Base-by-base conservation (phyloP, 129 eudicot species). In the Lactuca saligna region DNA sequence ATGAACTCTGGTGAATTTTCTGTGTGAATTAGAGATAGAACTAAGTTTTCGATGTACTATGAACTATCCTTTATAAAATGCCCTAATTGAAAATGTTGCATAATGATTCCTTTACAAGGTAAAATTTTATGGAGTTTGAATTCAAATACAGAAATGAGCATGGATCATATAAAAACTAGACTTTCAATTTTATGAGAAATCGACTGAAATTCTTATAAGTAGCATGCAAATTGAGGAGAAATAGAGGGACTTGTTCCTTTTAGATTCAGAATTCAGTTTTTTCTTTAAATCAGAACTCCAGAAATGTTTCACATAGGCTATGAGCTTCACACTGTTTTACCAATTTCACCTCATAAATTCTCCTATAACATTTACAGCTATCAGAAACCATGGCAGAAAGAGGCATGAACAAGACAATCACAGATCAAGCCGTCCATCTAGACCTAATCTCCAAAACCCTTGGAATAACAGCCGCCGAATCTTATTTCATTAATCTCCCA, bases 341-440 rank as follows among this genome's bases (percentile, higher is more conserved):
- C 29, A 25, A 25, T 25, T 25, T 25, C 29, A 25, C 29, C 29
- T 25, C 29, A 25, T 25, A 0, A 25, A 25, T 46, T 11, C 5
- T 16, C 49, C 5, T 60, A 12, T 69, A 3, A 33, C 17, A 60
- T 50, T 42, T 79, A 57, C 84, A 94, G 99, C 87, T 94, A 31
- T 90, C 97, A n/a, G 99, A 94, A 75, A 81, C 83, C 20, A 87
- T 90, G 97, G 85, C 83, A 63, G 85, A 80, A 69, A 94, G 97
- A 82, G 99, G 99, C 17, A 82, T 87, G 82, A 94, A 90, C 83
- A 89, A 90, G 83, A 94, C 97, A 1, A 78, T 82, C 17, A 78
- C 96, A 65, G 99, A 94, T 72, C 90, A 94, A 83, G 97, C 99
- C 50, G 87, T 90, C 44, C 99, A 90, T 81, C 72, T 94, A 5